Percentiles rank a stretch among this genome's conserved stretches.
Evolutionary conservation across 2,329 filamentous ascomycete species (phyloP).

Genomic region (Aureobasidium lini): DNA sequence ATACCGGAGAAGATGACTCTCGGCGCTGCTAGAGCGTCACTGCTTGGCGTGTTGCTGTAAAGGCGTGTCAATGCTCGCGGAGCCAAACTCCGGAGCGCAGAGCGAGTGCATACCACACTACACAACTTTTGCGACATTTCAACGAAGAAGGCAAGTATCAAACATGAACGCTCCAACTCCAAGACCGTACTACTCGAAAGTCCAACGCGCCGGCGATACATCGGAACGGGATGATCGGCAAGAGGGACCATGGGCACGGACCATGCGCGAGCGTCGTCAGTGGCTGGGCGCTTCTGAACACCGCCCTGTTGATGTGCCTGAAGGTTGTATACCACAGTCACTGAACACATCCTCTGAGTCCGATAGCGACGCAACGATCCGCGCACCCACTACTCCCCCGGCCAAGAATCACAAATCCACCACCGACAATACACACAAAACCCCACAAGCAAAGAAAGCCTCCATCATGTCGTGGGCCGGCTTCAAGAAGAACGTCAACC

Average conservation of each 20-base stretch:
- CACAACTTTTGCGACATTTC: neutral
- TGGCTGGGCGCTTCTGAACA: neutral
- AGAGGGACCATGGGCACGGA: neutral
- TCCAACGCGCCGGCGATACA: no score
- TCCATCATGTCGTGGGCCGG: slow-evolving; percentile 55
- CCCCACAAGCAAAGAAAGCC: slow-evolving; percentile 13
- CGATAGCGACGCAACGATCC: neutral
- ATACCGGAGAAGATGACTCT: slow-evolving; percentile 86
- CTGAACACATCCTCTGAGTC: neutral
- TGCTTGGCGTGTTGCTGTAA: neutral
- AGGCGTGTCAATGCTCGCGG: neutral
- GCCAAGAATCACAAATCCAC: neutral
- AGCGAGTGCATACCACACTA: neutral
- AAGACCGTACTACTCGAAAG: no score
- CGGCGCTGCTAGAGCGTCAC: neutral
- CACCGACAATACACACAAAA: neutral
- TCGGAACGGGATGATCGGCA: no score
- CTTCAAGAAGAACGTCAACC: slow-evolving; percentile 56
- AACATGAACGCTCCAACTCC: no score
- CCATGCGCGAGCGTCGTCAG: neutral
- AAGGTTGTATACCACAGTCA: slow-evolving; percentile 1
- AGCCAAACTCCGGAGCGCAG: neutral
- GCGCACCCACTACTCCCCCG: neutral
- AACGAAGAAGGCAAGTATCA: neutral
- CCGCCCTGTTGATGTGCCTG: neutral